These are phyloP conservation scores for Pichia sp. DNA, from an alignment of 1,139 yeast species.

Conservation along the genomic window DNA sequence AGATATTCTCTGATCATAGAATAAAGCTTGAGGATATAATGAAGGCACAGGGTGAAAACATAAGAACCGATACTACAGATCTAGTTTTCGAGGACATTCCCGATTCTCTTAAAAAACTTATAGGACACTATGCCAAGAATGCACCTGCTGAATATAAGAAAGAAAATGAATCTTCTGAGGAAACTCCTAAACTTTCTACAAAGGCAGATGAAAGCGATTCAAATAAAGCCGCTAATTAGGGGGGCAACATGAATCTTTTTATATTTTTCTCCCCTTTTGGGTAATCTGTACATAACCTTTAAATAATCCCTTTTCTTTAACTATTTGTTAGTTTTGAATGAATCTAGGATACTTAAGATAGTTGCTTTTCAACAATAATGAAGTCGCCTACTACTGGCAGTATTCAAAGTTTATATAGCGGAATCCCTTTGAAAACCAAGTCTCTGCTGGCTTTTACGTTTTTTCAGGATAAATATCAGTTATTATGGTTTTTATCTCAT, in stretches of 20 bases:
- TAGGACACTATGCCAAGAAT: conserved; percentile 64
- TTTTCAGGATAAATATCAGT: conserved; percentile 8
- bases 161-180: conserved; percentile 11
- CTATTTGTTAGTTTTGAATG: neutral
- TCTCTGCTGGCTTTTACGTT: neutral
- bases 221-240: neutral
- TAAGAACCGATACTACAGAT: conserved; percentile 58
- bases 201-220: neutral
- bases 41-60: conserved; percentile 67
- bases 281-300: conserved; percentile 1
- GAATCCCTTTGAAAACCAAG: neutral
- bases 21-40: conserved; percentile 80
- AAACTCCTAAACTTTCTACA: conserved; percentile 14
- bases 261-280: neutral
- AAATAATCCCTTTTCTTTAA: neutral
- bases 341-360: neutral
- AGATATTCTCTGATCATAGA: conserved; percentile 66
- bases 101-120: conserved; percentile 46
- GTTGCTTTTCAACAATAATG: neutral
- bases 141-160: conserved; percentile 44
- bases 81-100: conserved; percentile 72
- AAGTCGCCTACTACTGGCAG: conserved; percentile 1
- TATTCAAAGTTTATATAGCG: conserved; percentile 3
- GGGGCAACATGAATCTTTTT: neutral
- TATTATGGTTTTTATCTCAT: conserved; percentile 10